Evolutionary conservation across 495 filamentous ascomycete genomes (phyloP), one percentile per base, ranked within the genome.

Genomic region (Tuber brumale): DNA sequence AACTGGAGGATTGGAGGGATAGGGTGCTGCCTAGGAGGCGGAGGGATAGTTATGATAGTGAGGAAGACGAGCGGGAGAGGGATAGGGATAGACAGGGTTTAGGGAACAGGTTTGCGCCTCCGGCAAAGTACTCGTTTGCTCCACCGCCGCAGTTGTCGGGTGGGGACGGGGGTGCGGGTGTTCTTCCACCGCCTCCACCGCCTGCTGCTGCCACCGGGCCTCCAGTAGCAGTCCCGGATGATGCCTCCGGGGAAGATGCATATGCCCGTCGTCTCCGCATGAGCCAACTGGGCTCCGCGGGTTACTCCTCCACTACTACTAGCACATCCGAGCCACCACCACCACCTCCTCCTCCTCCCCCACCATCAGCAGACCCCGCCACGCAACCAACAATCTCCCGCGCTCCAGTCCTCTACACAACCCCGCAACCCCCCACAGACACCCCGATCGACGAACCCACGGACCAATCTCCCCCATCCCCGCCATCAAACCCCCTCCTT

Each of bases 1-100:
- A 95, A 83, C 88, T 94, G 31, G 87, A 89, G 51, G 94, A 97
- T 75, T 98, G 95, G 95, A 96, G 96, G 81, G 91, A 91, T 39
- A 85, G 90, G 41, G 86, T 97, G 37, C 96, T 96, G 83, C 90
- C 91, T 31, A 92, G 94, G 85, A 88, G 89, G 31, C 88, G 89
- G 82, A 86, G 83, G 69, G 77, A 85, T 71, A 89, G 87, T 51
- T 80, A 86, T 41, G 89, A 90, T 76, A 89, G 87, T 74, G 89
- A 90, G 41, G 88, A 89, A 18, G 88, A 90, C 61, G 85, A 70
- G 2, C 45, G 75, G 21, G 72, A 57, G 19, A 57, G 76, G 48
- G 72, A 76, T 74, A 61, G 83, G 85, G 80, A 84, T 75, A 66
- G 77, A 75, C 81, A 71, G 71, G 61, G 27, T 48, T 41, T 48